Percentiles rank a stretch among this genome's conserved stretches.
These are phyloP conservation scores for Ascosphaera apis DNA, from an alignment of 2,329 filamentous ascomycete species.

Conservation along the genomic window DNA sequence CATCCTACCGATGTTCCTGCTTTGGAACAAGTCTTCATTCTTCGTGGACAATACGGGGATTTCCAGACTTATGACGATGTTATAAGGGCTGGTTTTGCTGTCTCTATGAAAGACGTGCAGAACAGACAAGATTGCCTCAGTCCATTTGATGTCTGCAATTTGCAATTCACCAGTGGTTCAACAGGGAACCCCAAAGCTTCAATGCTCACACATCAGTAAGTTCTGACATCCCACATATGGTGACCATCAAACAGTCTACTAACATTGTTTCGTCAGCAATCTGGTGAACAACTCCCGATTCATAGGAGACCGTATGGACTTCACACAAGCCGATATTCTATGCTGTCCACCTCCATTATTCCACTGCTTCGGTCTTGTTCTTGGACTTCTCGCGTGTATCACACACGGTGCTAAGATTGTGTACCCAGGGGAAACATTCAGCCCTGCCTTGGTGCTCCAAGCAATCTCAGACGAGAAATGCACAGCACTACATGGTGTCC, in stretches of 20 bases:
- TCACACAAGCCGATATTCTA: constrained; percentile 42
- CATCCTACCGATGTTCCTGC: constrained; percentile 14
- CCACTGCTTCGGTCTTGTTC: constrained; percentile 65
- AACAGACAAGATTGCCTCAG: constrained; percentile 32
- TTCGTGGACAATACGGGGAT: constrained; percentile 30
- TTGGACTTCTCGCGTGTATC: constrained; percentile 47
- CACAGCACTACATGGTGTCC: constrained; percentile 59
- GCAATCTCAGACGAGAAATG: constrained; percentile 44
- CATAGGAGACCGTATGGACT: constrained; percentile 50
- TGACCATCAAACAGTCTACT: background rate
- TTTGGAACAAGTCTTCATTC: constrained; percentile 32
- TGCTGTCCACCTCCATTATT: constrained; percentile 70
- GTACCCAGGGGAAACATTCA: constrained; percentile 53
- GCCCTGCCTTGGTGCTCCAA: constrained; percentile 39
- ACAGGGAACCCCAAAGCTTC: constrained; percentile 51
- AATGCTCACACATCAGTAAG: constrained; percentile 48
- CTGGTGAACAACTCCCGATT: constrained; percentile 42
- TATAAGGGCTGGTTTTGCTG: constrained; percentile 27
- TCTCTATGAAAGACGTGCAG: constrained; percentile 28
- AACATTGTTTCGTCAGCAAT: constrained; percentile 11
- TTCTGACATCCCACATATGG: background rate
- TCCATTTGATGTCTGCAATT: constrained; percentile 45
- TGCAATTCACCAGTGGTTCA: constrained; percentile 55
- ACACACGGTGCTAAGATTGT: constrained; percentile 58
- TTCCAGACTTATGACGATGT: constrained; percentile 39